Percentiles rank a stretch among this genome's conserved stretches.
These are phyloP conservation scores for Aspergillus sp. DNA, from an alignment of 2,329 filamentous ascomycete species.

Conservation along the genomic window DNA sequence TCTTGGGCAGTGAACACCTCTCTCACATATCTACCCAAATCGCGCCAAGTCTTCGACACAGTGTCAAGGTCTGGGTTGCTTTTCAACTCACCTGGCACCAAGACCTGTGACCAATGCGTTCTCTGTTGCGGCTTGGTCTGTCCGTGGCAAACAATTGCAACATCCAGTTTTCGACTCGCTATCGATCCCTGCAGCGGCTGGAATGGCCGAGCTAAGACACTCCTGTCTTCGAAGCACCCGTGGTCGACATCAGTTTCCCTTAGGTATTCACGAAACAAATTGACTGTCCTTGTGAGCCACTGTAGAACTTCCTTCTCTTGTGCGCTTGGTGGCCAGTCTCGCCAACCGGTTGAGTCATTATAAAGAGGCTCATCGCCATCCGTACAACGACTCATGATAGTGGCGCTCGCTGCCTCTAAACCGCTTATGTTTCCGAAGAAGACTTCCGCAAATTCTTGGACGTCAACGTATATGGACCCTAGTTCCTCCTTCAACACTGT, in stretches of 20 bases:
- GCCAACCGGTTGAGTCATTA: slow-evolving; percentile 20
- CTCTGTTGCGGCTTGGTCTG: not conserved
- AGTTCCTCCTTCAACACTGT: slow-evolving; percentile 27
- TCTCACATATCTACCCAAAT: slow-evolving; percentile 9
- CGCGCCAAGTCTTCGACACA: slow-evolving; percentile 6
- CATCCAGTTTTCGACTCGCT: slow-evolving; percentile 32
- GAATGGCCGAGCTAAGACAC: slow-evolving; percentile 19
- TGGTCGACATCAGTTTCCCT: slow-evolving; percentile 1
- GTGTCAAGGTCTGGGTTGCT: slow-evolving; percentile 2
- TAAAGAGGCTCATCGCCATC: slow-evolving; percentile 24
- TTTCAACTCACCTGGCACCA: slow-evolving; percentile 6
- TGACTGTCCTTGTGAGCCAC: slow-evolving; percentile 21
- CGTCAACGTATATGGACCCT: slow-evolving; percentile 22
- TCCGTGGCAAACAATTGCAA: slow-evolving; percentile 31
- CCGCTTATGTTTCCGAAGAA: slow-evolving; percentile 24
- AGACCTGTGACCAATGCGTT: slow-evolving; percentile 5
- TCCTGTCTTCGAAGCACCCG: slow-evolving; percentile 2
- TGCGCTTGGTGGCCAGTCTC: slow-evolving; percentile 25
- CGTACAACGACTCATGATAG: slow-evolving; percentile 25
- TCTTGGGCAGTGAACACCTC: slow-evolving; percentile 8
- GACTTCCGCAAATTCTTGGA: slow-evolving; percentile 22
- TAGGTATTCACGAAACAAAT: slow-evolving; percentile 10
- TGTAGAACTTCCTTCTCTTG: slow-evolving; percentile 25
- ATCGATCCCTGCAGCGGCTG: slow-evolving; percentile 30
- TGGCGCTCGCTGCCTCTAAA: slow-evolving; percentile 18